Evolutionary conservation across 2,329 filamentous ascomycete genomes (phyloP), one percentile per base, ranked within the genome.

Genomic region (Talaromyces sp.): DNA sequence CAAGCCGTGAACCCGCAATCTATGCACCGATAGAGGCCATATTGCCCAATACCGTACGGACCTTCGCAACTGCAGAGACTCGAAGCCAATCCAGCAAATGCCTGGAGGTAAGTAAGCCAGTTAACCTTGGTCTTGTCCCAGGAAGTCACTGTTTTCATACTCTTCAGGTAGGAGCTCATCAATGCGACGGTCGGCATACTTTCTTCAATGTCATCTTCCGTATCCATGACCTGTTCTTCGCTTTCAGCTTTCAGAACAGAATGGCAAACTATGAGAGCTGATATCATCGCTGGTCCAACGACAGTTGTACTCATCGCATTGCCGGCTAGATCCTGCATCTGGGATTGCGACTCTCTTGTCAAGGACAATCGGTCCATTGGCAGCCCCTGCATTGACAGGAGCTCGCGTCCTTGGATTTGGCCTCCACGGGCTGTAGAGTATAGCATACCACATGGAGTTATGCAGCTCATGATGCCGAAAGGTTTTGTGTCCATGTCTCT

Each of bases 281-380:
- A 80, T 1, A 91, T 70, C 1, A 90, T 82, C 0, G 85, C 84
- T 1, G 85, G 81, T 2, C 88, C 89, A 10, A 93, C 86, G 0
- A 92, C 89, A 0, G 90, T 90, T 0, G 86, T 87, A 0, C 85
- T 87, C 91, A 94, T 94, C 0, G 91, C 91, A 73, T 95, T 94
- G 0, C 91, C 91, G 1, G 89, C 90, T 2, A 94, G 78, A 68
- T 92, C 86, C 67, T 89, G 86, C 2, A 91, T 79, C 19, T 93
- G 80, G 1, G 78, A 75, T 56, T 88, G 81, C 0, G 82, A 84
- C 70, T 93, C 88, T 9, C 83, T 83, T 0, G 85, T 87, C n/a
- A 92, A 81, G 0, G 87, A 78, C 11, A 93, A 78, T 58, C 84
- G 82, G 62, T 87, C 78, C 1, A 89, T 73, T 0, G 89, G 89